A percentile compares a stretch with the other conserved stretches of the same genome.
Evolutionary conservation across 139 green algal species (phyloP).

Genomic region (Micromonas pusilla): DNA sequence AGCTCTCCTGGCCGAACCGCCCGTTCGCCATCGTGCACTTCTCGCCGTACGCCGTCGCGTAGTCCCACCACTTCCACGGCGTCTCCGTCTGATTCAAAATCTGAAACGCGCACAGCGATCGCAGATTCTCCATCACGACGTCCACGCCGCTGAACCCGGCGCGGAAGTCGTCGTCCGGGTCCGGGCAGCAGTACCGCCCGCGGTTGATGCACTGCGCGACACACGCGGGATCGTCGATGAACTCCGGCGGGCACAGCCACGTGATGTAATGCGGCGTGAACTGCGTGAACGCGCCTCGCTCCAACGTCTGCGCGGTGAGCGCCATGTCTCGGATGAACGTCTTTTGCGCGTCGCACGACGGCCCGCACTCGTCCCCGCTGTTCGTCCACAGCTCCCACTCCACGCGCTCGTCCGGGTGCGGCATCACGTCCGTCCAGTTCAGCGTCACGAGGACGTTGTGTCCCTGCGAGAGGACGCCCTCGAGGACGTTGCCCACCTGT

Average conservation of each 20-base stretch:
- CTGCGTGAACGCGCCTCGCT: slow-evolving; percentile 53
- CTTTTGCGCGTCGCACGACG: slow-evolving; percentile 63
- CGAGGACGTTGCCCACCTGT: slow-evolving; percentile 55
- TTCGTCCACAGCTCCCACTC: slow-evolving; percentile 91
- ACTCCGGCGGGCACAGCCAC: slow-evolving; percentile 58
- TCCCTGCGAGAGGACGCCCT: slow-evolving; percentile 50
- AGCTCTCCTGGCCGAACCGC: slow-evolving; percentile 58
- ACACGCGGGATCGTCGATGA: slow-evolving; percentile 55
- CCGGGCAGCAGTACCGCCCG: slow-evolving; percentile 72
- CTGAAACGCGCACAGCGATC: slow-evolving; percentile 77
- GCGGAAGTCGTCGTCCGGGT: slow-evolving; percentile 48
- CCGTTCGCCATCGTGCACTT: slow-evolving; percentile 60
- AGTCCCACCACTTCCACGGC: slow-evolving; percentile 83
- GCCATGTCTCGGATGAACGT: slow-evolving; percentile 68
- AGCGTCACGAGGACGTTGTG: slow-evolving; percentile 55
- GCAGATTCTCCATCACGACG: slow-evolving; percentile 75
- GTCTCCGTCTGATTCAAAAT: slow-evolving; percentile 47
- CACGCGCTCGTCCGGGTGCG: slow-evolving; percentile 54
- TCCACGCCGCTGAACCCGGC: slow-evolving; percentile 46
- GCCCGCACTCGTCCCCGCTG: slow-evolving; percentile 73
- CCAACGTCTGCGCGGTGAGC: slow-evolving; percentile 50
- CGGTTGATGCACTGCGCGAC: slow-evolving; percentile 70
- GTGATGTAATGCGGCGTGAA: slow-evolving; percentile 89
- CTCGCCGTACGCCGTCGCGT: slow-evolving; percentile 58
- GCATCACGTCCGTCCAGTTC: slow-evolving; percentile 74